Evolutionary conservation across 23 red algal genomes (phyloP).

Genomic region (Cyanidiococcus yangmingshanensis): DNA sequence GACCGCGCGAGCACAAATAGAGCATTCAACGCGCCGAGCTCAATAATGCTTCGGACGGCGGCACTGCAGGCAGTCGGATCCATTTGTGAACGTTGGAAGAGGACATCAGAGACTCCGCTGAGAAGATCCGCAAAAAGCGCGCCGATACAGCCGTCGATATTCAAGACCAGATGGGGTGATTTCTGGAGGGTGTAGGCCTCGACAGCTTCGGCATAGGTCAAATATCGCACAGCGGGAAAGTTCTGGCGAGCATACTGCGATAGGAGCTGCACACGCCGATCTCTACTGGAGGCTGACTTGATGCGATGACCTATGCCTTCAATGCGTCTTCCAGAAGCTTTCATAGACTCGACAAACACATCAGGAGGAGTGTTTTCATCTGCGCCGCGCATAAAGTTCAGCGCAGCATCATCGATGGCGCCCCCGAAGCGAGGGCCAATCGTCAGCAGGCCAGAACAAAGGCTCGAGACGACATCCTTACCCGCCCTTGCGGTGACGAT

Average conservation of each 20-base stretch:
- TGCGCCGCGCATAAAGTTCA: constrained; percentile 76
- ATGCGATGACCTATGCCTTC: constrained; percentile 99
- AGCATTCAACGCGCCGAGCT: constrained; percentile 90
- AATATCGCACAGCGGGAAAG: constrained; percentile 68
- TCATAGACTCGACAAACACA: constrained; percentile 89
- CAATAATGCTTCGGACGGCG: constrained; percentile 75
- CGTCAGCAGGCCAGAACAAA: constrained; percentile 92
- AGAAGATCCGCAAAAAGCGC: constrained; percentile 88
- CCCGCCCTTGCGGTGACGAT: constrained; percentile 93
- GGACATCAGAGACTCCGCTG: constrained; percentile 5
- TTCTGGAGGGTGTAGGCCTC: constrained; percentile 95
- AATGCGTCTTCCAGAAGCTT: constrained; percentile 72
- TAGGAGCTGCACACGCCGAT: constrained; percentile 90
- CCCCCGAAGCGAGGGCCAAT: constrained; percentile 98
- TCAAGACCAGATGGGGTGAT: constrained; percentile 88
- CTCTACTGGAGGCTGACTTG: constrained; percentile 90
- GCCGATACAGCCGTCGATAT: constrained; percentile 97
- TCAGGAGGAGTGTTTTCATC: constrained; percentile 55
- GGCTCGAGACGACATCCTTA: constrained; percentile 74
- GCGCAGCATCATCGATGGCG: constrained; percentile 86
- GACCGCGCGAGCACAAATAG: constrained; percentile 77
- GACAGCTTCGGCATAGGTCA: constrained; percentile 68
- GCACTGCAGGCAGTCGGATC: constrained; percentile 26
- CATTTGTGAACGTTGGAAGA: constrained; percentile 17
- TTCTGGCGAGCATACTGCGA: constrained; percentile 60